Conservation (phyloP, 768 basidiomycete species). For the Boletus subcaerulescens region DNA sequence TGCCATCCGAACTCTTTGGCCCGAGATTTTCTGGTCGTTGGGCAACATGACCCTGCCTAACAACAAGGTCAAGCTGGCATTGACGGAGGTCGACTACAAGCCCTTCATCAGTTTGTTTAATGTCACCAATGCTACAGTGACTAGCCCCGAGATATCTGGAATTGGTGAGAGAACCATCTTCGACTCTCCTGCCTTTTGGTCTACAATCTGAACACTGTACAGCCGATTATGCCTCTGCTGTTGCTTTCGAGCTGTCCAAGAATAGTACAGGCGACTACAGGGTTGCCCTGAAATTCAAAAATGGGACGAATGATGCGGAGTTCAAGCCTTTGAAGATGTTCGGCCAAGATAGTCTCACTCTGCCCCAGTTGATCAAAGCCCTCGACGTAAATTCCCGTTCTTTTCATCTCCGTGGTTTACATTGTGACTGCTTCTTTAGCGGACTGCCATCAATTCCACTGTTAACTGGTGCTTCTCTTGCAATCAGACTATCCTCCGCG, state of each 20-base stretch:
- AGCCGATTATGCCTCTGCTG: constrained; percentile 72
- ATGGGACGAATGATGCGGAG: constrained; percentile 55
- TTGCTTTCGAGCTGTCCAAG: constrained; percentile 67
- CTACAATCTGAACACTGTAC: neutral
- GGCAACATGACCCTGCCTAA: constrained; percentile 71
- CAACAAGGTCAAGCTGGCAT: constrained; percentile 72
- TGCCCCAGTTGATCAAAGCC: constrained; percentile 15
- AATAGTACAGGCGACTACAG: constrained; percentile 64
- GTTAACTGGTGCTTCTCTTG: constrained; percentile 34
- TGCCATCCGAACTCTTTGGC: constrained; percentile 73
- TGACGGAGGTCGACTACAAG: constrained; percentile 81
- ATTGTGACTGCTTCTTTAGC: constrained; percentile 9
- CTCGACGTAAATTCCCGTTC: constrained; percentile 15
- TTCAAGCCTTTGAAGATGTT: constrained; percentile 70
- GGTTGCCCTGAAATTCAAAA: constrained; percentile 81
- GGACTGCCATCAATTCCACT: constrained; percentile 30
- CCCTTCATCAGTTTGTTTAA: constrained; percentile 86
- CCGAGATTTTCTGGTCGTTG: constrained; percentile 67
- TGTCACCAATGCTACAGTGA: constrained; percentile 60
- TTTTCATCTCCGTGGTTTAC: neutral
- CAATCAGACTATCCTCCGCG: constrained; percentile 32
- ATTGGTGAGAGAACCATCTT: constrained; percentile 49
- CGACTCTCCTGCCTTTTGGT: neutral
- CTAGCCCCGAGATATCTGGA: constrained; percentile 50
- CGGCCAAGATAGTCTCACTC: constrained; percentile 34